Evolutionary conservation across 1,139 yeast genomes (phyloP).

Genomic region (Blastobotrys indianensis): DNA sequence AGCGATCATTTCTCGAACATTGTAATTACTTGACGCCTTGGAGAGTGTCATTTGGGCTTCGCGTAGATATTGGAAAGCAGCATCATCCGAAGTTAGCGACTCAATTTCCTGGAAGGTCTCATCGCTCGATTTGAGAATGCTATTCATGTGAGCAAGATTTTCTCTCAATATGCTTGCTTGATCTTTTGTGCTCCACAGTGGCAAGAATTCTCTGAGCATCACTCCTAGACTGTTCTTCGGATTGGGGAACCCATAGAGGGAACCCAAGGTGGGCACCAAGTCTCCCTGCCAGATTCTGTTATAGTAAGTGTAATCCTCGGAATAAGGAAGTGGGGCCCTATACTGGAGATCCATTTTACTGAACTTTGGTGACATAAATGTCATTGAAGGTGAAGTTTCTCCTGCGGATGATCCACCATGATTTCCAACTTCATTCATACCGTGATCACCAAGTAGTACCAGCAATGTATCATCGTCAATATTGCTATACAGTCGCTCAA

Average conservation of each 20-base stretch:
- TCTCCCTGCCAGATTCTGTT: constrained; percentile 69
- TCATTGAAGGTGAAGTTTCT: constrained; percentile 81
- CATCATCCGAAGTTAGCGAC: constrained; percentile 8
- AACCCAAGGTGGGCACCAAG: constrained; percentile 76
- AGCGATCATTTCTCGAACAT: constrained; percentile 43
- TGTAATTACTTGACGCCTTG: constrained; percentile 68
- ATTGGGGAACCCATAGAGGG: constrained; percentile 69
- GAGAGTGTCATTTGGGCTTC: constrained; percentile 53
- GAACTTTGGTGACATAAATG: constrained; percentile 61
- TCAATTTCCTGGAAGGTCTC: not conserved
- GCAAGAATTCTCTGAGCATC: constrained; percentile 51
- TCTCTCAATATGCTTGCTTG: constrained; percentile 42
- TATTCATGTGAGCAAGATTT: constrained; percentile 34
- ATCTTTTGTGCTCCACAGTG: constrained; percentile 44
- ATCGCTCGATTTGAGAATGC: constrained; percentile 1
- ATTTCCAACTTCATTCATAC: constrained; percentile 84
- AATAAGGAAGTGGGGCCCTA: constrained; percentile 39
- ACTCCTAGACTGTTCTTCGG: constrained; percentile 85
- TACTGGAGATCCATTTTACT: constrained; percentile 15
- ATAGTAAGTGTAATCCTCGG: constrained; percentile 48
- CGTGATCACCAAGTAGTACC: constrained; percentile 88
- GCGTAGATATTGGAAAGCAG: constrained; percentile 39
- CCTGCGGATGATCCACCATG: constrained; percentile 94
- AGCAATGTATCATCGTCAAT: constrained; percentile 56
- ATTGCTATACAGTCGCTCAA: constrained; percentile 47